Base-by-base conservation (phyloP, 495 filamentous ascomycete genomes). In the Tirmania nivea region DNA sequence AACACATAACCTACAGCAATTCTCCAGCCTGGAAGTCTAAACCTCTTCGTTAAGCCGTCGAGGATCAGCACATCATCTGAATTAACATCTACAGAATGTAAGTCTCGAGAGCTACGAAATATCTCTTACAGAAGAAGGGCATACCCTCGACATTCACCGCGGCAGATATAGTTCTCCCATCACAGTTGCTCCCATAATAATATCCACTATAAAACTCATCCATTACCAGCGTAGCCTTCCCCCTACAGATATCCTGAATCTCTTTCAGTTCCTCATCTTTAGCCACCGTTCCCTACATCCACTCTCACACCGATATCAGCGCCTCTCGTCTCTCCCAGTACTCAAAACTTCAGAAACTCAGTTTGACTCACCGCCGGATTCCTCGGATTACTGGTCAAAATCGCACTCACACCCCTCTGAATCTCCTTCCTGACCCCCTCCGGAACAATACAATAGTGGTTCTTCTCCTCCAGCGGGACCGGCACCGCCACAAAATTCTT, bases 21-120 rank as follows among this genome's bases (percentile, higher is more conserved):
- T 57, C 89, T 84, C 88, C 89, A 96, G 53, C 89, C 89, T 3
- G 89, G 89, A 2, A 96, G 78, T 57, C 89, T 80, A 77, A 96
- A 96, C 52, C 86, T 83, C 75, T 96, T 96, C 54, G 89, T 96
- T 16, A 96, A 77, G 45, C 89, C 89, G 66, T 96, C 89, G 53
- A 96, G 88, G 60, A 96, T 80, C 45, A 96, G 78, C 8, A 96
- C 88, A 59, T 92, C 71, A 51, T 75, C 72, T 50, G 74, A 69
- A 50, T 80, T 71, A 52, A 78, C 76, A 56, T 78, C 75, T 59
- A 20, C 42, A 14, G 17, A 14, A 6, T 45, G 39, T 45, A 45
- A 45, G 17, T 19, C 25, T 12, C 8, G 34, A 14, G 39, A 5
- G 16, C 36, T 25, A 11, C 6, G 52, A 21, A 54, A 35, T 10